phyloP scores from a whole-genome alignment of 352 stramenopile genomes.

The Pythium myriotylum region DNA sequence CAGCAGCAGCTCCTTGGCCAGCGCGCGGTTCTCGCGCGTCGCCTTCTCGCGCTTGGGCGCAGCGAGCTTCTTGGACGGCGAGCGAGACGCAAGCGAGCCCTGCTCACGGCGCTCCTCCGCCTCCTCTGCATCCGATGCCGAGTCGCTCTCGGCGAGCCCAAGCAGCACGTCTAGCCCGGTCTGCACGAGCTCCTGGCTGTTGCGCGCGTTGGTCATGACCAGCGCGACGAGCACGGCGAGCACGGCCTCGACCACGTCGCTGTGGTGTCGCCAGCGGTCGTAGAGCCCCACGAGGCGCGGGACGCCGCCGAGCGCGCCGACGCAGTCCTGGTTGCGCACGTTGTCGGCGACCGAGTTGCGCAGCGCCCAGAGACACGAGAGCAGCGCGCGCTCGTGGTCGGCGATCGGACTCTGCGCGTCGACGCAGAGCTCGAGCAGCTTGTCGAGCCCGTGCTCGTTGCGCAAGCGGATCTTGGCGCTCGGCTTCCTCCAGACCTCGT shows the following conservation, averaged over 20 bases:
- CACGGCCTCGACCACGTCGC: slow-evolving; percentile 66
- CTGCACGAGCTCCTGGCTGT: slow-evolving; percentile 70
- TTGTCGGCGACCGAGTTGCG: slow-evolving; percentile 63
- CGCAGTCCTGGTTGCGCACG: slow-evolving; percentile 61
- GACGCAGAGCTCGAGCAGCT: slow-evolving; percentile 56
- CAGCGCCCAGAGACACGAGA: slow-evolving; percentile 72
- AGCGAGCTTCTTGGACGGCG: slow-evolving; percentile 14
- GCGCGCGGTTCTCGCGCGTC: slow-evolving; percentile 34
- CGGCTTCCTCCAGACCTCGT: slow-evolving; percentile 72
- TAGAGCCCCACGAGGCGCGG: slow-evolving; percentile 48
- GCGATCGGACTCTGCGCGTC: slow-evolving; percentile 19
- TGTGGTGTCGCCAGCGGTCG: slow-evolving; percentile 37
- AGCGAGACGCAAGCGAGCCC: slow-evolving; percentile 2
- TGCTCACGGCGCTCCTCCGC: slow-evolving; percentile 36
- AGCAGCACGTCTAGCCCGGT: slow-evolving; percentile 67
- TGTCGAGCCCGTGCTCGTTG: slow-evolving; percentile 70
- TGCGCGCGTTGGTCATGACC: slow-evolving; percentile 54
- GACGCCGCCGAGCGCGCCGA: slow-evolving; percentile 55
- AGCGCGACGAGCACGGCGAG: slow-evolving; percentile 58
- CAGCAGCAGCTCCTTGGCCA: slow-evolving; percentile 64
- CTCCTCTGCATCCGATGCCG: slow-evolving; percentile 20
- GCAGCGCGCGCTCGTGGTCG: slow-evolving; percentile 30
- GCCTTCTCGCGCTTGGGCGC: too few species aligned
- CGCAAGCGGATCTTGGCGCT: slow-evolving; percentile 59
- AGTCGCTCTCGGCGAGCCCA: slow-evolving; percentile 37